Evolutionary conservation across 768 basidiomycete genomes (phyloP).

Genomic region (Butyriboletus loyo): DNA sequence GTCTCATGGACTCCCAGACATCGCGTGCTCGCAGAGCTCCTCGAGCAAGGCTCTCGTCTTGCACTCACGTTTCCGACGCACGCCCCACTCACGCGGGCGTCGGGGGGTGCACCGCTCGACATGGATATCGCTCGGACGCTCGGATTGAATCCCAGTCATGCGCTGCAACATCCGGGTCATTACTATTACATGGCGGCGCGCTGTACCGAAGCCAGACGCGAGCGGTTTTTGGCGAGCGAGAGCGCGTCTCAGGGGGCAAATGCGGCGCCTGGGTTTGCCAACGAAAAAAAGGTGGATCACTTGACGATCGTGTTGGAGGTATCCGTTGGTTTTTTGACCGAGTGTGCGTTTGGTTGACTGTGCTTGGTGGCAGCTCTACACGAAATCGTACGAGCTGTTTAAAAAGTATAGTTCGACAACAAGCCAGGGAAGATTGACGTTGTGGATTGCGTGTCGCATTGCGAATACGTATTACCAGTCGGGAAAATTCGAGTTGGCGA

Average conservation of each 20-base stretch:
- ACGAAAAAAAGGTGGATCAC: constrained; percentile 94
- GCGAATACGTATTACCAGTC: constrained; percentile 81
- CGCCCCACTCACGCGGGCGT: constrained; percentile 37
- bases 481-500: constrained; percentile 82
- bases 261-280: constrained; percentile 69
- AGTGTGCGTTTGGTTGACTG: background rate
- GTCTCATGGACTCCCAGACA: constrained; percentile 47
- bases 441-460: constrained; percentile 91
- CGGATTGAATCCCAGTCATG: constrained; percentile 76
- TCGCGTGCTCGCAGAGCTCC: constrained; percentile 84
- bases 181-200: constrained; percentile 89
- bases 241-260: constrained; percentile 33
- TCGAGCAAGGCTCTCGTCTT: constrained; percentile 74
- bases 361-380: constrained; percentile 63
- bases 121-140: constrained; percentile 58
- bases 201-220: constrained; percentile 75
- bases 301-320: constrained; percentile 81
- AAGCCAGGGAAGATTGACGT: constrained; percentile 74
- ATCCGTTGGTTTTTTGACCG: background rate
- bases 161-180: constrained; percentile 81
- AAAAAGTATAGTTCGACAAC: constrained; percentile 62
- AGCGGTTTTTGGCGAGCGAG: constrained; percentile 62
- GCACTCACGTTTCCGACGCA: constrained; percentile 62
- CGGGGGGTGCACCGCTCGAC: constrained; percentile 38
- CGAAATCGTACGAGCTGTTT: constrained; percentile 91